Percentiles rank a stretch among this genome's conserved stretches.
Conservation (phyloP, 2,329 filamentous ascomycete genomes). For the Thielaviopsis musarum region DNA sequence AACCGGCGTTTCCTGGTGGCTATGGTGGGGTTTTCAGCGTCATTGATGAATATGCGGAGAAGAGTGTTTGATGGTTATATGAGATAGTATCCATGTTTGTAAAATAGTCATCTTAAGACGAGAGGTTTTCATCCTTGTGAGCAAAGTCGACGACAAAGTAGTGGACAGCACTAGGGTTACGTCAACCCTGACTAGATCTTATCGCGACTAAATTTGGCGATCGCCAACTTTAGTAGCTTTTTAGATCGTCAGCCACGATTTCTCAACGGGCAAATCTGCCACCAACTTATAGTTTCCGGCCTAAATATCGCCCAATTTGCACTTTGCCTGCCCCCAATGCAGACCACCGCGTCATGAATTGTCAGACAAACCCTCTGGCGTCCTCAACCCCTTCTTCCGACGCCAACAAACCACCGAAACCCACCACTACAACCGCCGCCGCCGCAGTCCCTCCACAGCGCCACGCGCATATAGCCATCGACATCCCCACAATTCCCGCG, state of each 20-base stretch:
- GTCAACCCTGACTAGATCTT: not conserved
- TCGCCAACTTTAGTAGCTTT: not conserved
- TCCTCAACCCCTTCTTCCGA: not conserved
- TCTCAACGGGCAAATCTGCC: not conserved
- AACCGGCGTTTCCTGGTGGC: constrained; percentile 2
- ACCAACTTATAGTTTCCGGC: not conserved
- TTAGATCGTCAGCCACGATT: not conserved
- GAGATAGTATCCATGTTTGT: not conserved
- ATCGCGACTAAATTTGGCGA: not conserved
- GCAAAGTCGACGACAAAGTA: too few species aligned
- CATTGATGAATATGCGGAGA: constrained; percentile 1
- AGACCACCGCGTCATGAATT: not conserved
- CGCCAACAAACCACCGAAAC: not conserved
- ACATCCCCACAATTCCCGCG: constrained; percentile 15
- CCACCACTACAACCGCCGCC: not conserved
- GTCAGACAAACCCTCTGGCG: not conserved
- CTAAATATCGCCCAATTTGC: not conserved
- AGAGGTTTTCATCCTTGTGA: too few species aligned
- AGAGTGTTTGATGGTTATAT: not conserved
- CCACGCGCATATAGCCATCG: constrained; percentile 14
- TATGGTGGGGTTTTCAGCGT: constrained; percentile 8
- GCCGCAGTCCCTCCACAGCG: not conserved
- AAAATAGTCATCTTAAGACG: too few species aligned
- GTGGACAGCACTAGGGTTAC: not conserved
- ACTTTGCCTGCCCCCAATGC: not conserved